Conservation (phyloP, 441 rosid species). For the Dalechampia spathulata region DNA sequence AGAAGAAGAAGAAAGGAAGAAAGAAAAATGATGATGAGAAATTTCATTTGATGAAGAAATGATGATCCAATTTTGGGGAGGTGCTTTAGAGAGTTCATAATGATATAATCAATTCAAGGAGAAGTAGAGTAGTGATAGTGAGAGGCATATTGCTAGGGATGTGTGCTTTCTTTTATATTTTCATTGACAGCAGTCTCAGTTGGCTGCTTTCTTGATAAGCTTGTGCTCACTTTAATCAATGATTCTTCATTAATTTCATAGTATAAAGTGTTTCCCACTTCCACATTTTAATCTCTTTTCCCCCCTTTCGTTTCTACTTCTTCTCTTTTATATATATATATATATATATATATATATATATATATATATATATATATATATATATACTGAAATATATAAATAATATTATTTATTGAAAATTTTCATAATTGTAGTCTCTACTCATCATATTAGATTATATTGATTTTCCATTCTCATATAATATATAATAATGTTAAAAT, state of each 20-base stretch:
- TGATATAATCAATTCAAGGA: too few relatives aligned
- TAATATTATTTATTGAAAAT: too few relatives aligned
- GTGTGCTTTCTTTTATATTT: conserved; percentile 4
- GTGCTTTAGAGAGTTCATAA: conserved; percentile 1
- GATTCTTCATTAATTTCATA: background rate
- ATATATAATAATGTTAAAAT: too few relatives aligned
- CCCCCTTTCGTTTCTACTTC: background rate
- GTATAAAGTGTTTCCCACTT: conserved; percentile 4
- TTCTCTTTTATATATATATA: background rate
- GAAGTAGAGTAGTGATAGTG: conserved; percentile 14
- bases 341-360: too few relatives aligned
- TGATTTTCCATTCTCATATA: too few relatives aligned
- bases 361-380: too few relatives aligned
- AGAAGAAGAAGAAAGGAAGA: background rate
- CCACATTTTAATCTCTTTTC: background rate
- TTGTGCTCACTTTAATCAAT: conserved; percentile 14
- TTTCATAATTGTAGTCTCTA: too few relatives aligned
- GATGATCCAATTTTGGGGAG: background rate
- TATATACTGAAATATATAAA: too few relatives aligned
- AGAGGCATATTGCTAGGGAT: conserved; percentile 9
- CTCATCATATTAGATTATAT: too few relatives aligned
- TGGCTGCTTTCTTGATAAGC: conserved; percentile 13
- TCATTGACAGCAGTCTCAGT: background rate
- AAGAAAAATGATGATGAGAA: background rate
- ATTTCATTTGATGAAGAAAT: too few relatives aligned